Evolutionary conservation across 192 early-diverging fungal species (phyloP).

Genomic region (Coemansia sp.): DNA sequence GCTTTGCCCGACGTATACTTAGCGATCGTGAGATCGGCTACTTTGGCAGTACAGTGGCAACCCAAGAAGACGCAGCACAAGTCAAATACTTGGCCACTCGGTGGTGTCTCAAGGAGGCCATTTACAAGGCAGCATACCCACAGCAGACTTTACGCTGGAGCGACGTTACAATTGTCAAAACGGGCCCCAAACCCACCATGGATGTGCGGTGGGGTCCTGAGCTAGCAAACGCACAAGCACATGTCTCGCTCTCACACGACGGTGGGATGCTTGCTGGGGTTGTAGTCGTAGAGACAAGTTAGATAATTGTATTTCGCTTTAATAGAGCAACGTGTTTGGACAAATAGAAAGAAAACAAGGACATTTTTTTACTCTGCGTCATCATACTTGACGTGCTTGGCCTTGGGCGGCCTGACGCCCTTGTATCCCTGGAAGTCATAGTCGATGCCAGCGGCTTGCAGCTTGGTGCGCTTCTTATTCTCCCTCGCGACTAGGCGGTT

Average conservation of each 20-base stretch:
- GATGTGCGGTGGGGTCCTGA: slow-evolving; percentile 21
- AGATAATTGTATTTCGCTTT: neutral
- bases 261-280: slow-evolving; percentile 24
- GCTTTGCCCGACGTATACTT: slow-evolving; percentile 67
- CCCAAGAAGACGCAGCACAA: slow-evolving; percentile 5
- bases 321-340: neutral
- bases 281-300: slow-evolving; percentile 25
- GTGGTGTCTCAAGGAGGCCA: slow-evolving; percentile 53
- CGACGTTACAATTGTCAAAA: slow-evolving; percentile 30
- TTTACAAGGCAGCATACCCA: slow-evolving; percentile 51
- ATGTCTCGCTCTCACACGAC: slow-evolving; percentile 50
- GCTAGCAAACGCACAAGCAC: slow-evolving; percentile 7
- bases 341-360: slow-evolving; percentile 4
- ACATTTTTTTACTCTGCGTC: neutral
- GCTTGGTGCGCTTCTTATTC: slow-evolving; percentile 61
- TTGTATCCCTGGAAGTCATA: slow-evolving; percentile 86
- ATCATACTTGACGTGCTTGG: slow-evolving; percentile 50
- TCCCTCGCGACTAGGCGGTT: slow-evolving; percentile 62
- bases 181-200: slow-evolving; percentile 18
- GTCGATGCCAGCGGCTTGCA: slow-evolving; percentile 77
- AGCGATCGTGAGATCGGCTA: slow-evolving; percentile 38
- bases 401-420: slow-evolving; percentile 33
- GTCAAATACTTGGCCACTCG: slow-evolving; percentile 34
- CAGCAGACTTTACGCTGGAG: slow-evolving; percentile 37
- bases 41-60: neutral